A percentile compares a stretch with the other conserved stretches of the same genome.
These are phyloP conservation scores for Schoenoplectus tabernaemontani DNA, from an alignment of 202 grass and related monocot genomes.

Conservation along the genomic window DNA sequence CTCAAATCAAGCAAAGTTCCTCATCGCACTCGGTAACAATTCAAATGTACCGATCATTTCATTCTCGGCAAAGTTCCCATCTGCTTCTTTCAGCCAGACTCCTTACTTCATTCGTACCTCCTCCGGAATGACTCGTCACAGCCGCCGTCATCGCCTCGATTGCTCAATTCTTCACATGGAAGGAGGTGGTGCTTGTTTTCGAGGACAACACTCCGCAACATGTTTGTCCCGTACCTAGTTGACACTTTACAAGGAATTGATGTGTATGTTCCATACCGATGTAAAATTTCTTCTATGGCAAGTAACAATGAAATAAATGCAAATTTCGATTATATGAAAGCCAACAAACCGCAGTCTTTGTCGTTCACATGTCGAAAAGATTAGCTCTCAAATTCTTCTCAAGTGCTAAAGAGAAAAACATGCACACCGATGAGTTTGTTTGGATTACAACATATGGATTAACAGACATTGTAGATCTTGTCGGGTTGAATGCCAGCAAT, in stretches of 20 bases:
- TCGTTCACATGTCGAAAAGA: slow-evolving; percentile 36
- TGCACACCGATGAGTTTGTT: slow-evolving; percentile 13
- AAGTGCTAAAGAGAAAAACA: background rate
- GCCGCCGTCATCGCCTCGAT: slow-evolving; percentile 26
- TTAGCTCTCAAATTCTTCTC: slow-evolving; percentile 12
- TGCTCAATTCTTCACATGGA: slow-evolving; percentile 18
- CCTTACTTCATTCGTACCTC: slow-evolving; percentile 36
- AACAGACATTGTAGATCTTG: slow-evolving; percentile 46
- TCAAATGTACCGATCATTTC: slow-evolving; percentile 33
- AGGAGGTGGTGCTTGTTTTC: slow-evolving; percentile 20
- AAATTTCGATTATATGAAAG: background rate
- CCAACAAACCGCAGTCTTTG: slow-evolving; percentile 34
- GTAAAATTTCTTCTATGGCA: slow-evolving; percentile 4
- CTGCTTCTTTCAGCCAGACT: slow-evolving; percentile 16
- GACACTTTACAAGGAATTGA: slow-evolving; percentile 15
- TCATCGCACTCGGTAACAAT: slow-evolving; percentile 25
- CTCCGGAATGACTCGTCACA: slow-evolving; percentile 36
- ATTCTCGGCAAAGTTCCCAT: background rate
- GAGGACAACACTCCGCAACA: slow-evolving; percentile 31
- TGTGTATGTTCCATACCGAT: background rate
- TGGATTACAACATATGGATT: slow-evolving; percentile 25
- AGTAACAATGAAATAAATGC: slow-evolving; percentile 21
- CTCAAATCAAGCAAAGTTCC: slow-evolving; percentile 22
- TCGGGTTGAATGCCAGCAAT: slow-evolving; percentile 21
- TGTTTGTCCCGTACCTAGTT: slow-evolving; percentile 31